Base-by-base conservation (phyloP, 2,329 filamentous ascomycete species). In the Lachnellula occidentalis region DNA sequence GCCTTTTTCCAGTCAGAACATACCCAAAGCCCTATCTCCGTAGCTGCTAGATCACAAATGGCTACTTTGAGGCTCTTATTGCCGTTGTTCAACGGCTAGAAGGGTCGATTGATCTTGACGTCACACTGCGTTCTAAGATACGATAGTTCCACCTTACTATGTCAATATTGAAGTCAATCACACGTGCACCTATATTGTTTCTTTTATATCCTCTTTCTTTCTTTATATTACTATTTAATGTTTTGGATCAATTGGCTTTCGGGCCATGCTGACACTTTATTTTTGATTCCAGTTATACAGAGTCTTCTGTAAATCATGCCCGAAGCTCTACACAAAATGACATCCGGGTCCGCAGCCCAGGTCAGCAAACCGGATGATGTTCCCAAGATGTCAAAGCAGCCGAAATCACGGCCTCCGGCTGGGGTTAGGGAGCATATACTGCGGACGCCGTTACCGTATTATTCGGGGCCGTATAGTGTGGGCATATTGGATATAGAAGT, bases 401-500 rank as follows among this genome's bases (percentile, higher is more conserved):
- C 77, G 21, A 76, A 78, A 54, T 68, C 71, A 14, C 71, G 78
- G 42, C 73, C 75, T 9, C 74, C 77, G 1, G 67, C 69, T 36
- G 72, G 73, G 21, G 58, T 77, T n/a, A 72, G 77, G 36, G 78
- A 81, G 59, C 72, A 74, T 46, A 59, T 76, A 5, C 72, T 79
- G 22, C 65, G 73, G 0, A 73, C 51, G 1, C 57, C 73, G 6
- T 61, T 81, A 3, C 78, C 78, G 4, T 71, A 71, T 8, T 77
- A 79, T 43, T 76, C 77, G 5, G 78, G 78, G 0, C 78, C 78
- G 1, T 81, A 81, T 61, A 73, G 68, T 53, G 74, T 78, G 14
- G 74, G 73, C 0, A 71, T 72, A n/a, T 79, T 81, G 74, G 78
- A 80, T 52, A 74, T 81, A 39, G 79, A 82, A 66, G 71, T 81